phyloP scores from a whole-genome alignment of 2,329 filamentous ascomycete species.

The Blastomyces gilchristii region DNA sequence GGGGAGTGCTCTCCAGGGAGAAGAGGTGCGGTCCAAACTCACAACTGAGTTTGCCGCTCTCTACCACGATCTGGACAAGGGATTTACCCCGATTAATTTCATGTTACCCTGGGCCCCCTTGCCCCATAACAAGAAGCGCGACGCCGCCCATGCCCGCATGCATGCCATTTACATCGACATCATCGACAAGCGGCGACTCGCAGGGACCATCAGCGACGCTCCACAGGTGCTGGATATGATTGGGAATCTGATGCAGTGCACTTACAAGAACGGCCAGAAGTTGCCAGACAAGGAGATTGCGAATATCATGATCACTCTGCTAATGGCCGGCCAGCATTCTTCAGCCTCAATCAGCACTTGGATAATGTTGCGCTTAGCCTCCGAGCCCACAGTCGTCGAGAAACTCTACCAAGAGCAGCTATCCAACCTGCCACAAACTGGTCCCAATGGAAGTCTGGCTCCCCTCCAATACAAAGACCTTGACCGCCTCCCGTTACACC shows the following conservation, averaged over 20 bases:
- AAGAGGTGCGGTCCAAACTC: conserved; percentile 60
- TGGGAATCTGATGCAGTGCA: conserved; percentile 64
- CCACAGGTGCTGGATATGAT: conserved; percentile 57
- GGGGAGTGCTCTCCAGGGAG: conserved; percentile 12
- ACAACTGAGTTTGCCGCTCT: conserved; percentile 61
- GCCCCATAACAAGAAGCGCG: conserved; percentile 63
- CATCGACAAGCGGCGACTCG: conserved; percentile 51
- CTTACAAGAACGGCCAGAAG: conserved; percentile 60
- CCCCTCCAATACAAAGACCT: conserved; percentile 51
- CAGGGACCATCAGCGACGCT: conserved; percentile 7
- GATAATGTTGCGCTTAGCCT: conserved; percentile 65
- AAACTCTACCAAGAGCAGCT: conserved; percentile 60
- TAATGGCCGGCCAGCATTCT: conserved; percentile 77
- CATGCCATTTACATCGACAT: conserved; percentile 59
- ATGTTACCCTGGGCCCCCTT: conserved; percentile 69
- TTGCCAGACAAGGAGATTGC: conserved; percentile 68
- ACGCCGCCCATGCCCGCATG: conserved; percentile 62
- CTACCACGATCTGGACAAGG: conserved; percentile 71
- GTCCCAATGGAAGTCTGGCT: conserved; percentile 46
- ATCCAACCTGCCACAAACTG: conserved; percentile 16
- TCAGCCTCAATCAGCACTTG: conserved; percentile 67
- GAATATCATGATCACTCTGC: conserved; percentile 75
- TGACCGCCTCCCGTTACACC: conserved; percentile 50
- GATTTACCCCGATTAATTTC: conserved; percentile 74
- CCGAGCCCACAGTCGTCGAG: conserved; percentile 57